phyloP scores from a whole-genome alignment of 495 filamentous ascomycete species.

The Mytilinidion resinicola region DNA sequence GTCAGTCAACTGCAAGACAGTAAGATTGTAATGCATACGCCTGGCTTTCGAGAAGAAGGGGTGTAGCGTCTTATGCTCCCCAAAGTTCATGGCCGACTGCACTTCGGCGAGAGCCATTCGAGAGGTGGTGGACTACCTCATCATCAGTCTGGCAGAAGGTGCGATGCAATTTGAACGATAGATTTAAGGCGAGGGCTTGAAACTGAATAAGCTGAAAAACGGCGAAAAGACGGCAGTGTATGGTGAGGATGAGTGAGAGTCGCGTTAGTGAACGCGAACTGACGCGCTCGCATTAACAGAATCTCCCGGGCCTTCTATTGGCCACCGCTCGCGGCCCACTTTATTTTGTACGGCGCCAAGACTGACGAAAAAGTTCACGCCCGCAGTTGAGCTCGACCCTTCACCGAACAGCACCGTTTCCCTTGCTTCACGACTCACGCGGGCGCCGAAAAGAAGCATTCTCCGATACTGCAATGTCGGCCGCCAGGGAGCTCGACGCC shows the following conservation, averaged over 20 bases:
- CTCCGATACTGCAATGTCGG: slow-evolving; percentile 17
- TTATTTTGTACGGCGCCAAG: neutral
- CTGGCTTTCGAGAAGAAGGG: slow-evolving; percentile 33
- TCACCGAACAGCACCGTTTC: neutral
- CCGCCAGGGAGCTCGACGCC: slow-evolving; percentile 25
- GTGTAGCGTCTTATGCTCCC: slow-evolving; percentile 29
- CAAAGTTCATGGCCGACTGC: slow-evolving; percentile 31
- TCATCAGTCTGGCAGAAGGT: neutral
- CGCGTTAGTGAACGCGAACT: neutral
- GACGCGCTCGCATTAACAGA: neutral
- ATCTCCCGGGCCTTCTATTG: neutral
- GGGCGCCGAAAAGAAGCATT: neutral
- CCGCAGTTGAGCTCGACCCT: neutral
- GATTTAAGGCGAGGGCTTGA: neutral
- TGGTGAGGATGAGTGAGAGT: neutral
- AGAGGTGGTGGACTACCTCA: neutral
- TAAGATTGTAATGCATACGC: slow-evolving; percentile 8
- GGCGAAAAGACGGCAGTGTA: neutral
- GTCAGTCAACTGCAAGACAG: too few relatives aligned
- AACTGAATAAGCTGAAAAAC: neutral
- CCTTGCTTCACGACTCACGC: slow-evolving; percentile 20
- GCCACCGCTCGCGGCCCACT: neutral
- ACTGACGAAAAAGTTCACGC: slow-evolving; percentile 3
- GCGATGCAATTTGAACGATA: too few relatives aligned
- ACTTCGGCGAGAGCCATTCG: slow-evolving; percentile 33